Conservation (phyloP, 192 early-diverging fungal species). For the Coemansia sp. region DNA sequence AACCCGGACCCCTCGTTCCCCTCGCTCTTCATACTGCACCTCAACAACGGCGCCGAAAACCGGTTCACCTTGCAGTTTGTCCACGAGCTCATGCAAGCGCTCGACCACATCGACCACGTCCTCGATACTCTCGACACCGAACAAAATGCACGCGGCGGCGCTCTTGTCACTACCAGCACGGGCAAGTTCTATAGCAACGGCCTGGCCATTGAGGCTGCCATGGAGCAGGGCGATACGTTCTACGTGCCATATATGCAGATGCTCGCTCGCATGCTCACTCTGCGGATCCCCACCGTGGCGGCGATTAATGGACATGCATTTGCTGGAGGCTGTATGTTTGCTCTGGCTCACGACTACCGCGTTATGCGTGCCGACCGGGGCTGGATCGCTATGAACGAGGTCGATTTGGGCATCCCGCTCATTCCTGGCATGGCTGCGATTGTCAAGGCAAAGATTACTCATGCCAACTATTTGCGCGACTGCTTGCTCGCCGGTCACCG, state of each 20-base stretch:
- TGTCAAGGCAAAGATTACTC: constrained; percentile 61
- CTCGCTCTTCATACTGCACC: constrained; percentile 62
- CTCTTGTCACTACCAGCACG: constrained; percentile 62
- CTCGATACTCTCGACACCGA: constrained; percentile 45
- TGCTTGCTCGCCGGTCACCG: constrained; percentile 63
- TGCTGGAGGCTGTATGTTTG: constrained; percentile 73
- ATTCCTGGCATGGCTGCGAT: constrained; percentile 70
- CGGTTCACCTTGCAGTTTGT: constrained; percentile 66
- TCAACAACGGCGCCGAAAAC: constrained; percentile 65
- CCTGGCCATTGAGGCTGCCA: constrained; percentile 57
- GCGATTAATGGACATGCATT: constrained; percentile 79
- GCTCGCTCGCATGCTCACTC: constrained; percentile 64
- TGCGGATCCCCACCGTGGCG: constrained; percentile 70
- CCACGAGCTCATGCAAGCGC: constrained; percentile 56
- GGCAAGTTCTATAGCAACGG: constrained; percentile 78
- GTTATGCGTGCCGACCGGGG: constrained; percentile 75
- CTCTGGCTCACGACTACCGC: constrained; percentile 64
- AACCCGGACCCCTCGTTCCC: constrained; percentile 37
- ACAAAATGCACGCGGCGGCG: constrained; percentile 49
- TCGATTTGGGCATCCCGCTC: constrained; percentile 68
- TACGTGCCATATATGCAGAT: constrained; percentile 56
- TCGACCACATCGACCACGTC: constrained; percentile 59
- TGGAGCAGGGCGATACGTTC: constrained; percentile 53
- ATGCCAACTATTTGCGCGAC: constrained; percentile 60
- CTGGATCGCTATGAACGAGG: constrained; percentile 77